phyloP scores from a whole-genome alignment of 2,329 filamentous ascomycete genomes.

The Fusarium sambucinum region DNA sequence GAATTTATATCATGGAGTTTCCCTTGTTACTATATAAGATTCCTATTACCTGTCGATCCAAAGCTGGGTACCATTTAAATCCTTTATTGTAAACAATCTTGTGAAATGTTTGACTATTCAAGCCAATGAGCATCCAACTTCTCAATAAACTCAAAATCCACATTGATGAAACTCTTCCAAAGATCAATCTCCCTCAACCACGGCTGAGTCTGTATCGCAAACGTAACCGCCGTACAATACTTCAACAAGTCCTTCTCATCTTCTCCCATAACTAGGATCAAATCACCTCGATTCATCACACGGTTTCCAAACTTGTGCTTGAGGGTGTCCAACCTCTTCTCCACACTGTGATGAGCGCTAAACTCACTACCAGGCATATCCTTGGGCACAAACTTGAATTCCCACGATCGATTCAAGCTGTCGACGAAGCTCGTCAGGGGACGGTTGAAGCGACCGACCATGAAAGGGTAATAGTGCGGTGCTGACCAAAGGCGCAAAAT shows the following conservation, averaged over 20 bases:
- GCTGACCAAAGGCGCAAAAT: constrained; percentile 48
- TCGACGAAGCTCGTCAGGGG: constrained; percentile 45
- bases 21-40: no score
- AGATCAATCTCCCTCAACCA: constrained; percentile 48
- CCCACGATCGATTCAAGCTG: constrained; percentile 43
- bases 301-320: constrained; percentile 27
- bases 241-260: constrained; percentile 42
- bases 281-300: constrained; percentile 40
- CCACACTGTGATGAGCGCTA: constrained; percentile 30
- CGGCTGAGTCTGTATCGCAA: constrained; percentile 49
- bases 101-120: no score
- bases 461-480: constrained; percentile 49
- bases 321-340: constrained; percentile 19
- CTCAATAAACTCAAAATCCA: constrained; percentile 41
- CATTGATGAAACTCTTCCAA: constrained; percentile 50
- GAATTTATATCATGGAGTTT: no score
- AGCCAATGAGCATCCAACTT: constrained; percentile 40
- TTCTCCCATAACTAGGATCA: constrained; percentile 48
- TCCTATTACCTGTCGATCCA: no score
- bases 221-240: constrained; percentile 42
- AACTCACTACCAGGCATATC: constrained; percentile 48
- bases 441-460: constrained; percentile 41
- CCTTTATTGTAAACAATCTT: no score
- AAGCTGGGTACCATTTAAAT: no score
- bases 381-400: constrained; percentile 49